Percentiles rank a stretch among this genome's conserved stretches.
phyloP scores from a whole-genome alignment of 768 basidiomycete genomes.

The Podaxis rugospora region DNA sequence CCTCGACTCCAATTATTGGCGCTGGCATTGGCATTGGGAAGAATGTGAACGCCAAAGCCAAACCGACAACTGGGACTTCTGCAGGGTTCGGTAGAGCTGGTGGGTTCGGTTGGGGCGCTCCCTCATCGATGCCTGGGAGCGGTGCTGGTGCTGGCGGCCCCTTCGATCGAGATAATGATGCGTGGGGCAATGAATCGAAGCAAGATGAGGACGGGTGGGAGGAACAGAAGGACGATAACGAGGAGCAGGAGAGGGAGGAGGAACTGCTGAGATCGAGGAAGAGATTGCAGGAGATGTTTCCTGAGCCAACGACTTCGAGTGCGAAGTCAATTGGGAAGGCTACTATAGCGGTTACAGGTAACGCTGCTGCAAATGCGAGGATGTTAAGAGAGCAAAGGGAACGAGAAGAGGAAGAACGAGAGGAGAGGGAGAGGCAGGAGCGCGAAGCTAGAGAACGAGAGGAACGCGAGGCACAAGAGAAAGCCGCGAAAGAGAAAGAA shows the following conservation, averaged over 20 bases:
- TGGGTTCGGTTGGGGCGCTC: conserved; percentile 7
- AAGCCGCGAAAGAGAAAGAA: conserved; percentile 13
- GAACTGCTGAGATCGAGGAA: neutral
- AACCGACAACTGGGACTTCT: conserved; percentile 3
- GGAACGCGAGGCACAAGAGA: conserved; percentile 3
- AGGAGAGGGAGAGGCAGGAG: neutral
- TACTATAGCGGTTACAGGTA: neutral
- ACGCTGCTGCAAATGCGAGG: neutral
- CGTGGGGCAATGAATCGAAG: neutral
- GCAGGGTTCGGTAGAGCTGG: neutral
- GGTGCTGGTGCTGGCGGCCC: neutral
- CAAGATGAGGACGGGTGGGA: neutral
- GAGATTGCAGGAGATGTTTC: conserved; percentile 4
- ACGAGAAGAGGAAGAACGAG: conserved; percentile 2
- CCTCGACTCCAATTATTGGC: neutral
- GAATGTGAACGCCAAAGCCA: neutral
- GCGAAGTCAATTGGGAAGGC: neutral
- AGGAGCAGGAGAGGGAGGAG: neutral
- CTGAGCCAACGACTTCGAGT: neutral
- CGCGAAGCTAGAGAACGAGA: neutral
- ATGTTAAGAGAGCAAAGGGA: conserved; percentile 2
- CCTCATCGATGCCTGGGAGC: neutral
- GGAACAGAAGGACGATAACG: neutral
- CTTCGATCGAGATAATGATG: neutral
- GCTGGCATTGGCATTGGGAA: neutral